Conservation (phyloP, 2,329 filamentous ascomycete species). For the Ophiostoma tasmaniense region DNA sequence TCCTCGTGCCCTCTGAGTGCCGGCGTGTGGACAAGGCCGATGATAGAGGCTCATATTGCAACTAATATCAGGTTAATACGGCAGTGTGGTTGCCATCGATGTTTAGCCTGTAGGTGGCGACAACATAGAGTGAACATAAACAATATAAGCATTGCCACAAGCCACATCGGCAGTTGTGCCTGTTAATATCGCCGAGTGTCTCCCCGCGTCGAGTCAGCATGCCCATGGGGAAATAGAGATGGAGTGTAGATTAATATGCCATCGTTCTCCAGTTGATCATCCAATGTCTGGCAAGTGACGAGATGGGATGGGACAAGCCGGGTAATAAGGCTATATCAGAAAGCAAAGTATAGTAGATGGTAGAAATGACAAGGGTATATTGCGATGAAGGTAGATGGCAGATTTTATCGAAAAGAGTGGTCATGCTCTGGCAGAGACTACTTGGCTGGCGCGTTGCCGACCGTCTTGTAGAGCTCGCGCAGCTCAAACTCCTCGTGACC, state of each 20-base stretch:
- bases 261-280: neutral
- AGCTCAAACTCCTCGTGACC: constrained; percentile 56
- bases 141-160: neutral
- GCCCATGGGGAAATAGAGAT: neutral
- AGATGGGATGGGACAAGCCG: neutral
- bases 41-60: neutral
- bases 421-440: neutral
- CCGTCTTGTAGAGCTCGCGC: constrained; percentile 54
- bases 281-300: neutral
- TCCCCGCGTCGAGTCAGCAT: neutral
- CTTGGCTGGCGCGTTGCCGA: constrained; percentile 44
- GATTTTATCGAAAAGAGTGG: neutral
- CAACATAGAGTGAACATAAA: neutral
- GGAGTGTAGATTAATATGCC: neutral
- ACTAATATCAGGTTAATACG: neutral
- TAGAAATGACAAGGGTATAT: neutral
- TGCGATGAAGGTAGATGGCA: neutral
- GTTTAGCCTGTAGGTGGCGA: neutral
- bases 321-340: neutral
- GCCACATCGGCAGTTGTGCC: neutral
- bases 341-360: neutral
- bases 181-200: neutral
- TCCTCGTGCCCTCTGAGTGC: neutral
- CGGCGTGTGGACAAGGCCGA: neutral
- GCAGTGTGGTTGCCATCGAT: neutral